These are phyloP conservation scores for Thermomyces lanuginosus DNA, from an alignment of 2,329 filamentous ascomycete species.

Conservation along the genomic window DNA sequence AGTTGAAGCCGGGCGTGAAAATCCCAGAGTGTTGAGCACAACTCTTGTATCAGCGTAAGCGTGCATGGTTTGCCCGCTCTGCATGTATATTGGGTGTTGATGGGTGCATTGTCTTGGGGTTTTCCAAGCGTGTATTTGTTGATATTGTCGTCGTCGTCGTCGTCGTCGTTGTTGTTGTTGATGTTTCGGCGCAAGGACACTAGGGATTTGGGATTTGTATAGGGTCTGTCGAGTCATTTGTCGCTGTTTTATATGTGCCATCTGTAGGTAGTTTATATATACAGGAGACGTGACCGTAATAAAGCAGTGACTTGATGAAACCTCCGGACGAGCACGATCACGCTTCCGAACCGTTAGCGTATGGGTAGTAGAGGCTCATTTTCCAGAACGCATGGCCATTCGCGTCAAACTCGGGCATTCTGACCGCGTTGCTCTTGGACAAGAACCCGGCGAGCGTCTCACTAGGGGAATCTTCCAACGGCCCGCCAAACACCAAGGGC, in stretches of 20 bases:
- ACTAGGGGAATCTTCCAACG: slow-evolving; percentile 14
- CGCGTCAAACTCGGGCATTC: slow-evolving; percentile 17
- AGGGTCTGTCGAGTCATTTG: no score
- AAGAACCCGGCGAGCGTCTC: not conserved
- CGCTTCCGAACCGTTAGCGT: slow-evolving; percentile 7
- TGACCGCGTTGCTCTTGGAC: no score
- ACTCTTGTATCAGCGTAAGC: slow-evolving; percentile 14
- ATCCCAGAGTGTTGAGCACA: slow-evolving; percentile 74
- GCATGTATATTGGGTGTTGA: slow-evolving; percentile 1
- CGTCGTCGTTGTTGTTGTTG: not conserved
- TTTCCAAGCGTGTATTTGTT: slow-evolving; percentile 3
- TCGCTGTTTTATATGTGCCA: no score
- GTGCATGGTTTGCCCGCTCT: slow-evolving; percentile 3
- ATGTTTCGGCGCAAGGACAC: no score
- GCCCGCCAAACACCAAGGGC: slow-evolving; percentile 41
- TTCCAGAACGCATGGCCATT: slow-evolving; percentile 24
- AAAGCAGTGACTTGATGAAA: no score
- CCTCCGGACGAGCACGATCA: no score
- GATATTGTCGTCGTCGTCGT: not conserved
- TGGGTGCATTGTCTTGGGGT: not conserved
- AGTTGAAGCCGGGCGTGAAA: slow-evolving; percentile 65
- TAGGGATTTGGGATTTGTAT: no score
- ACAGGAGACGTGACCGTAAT: no score
- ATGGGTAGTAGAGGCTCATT: slow-evolving; percentile 18
- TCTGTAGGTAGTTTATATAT: no score